These are phyloP conservation scores for Chamaenerion angustifolium DNA, from an alignment of 345 rosid genomes.

Conservation along the genomic window DNA sequence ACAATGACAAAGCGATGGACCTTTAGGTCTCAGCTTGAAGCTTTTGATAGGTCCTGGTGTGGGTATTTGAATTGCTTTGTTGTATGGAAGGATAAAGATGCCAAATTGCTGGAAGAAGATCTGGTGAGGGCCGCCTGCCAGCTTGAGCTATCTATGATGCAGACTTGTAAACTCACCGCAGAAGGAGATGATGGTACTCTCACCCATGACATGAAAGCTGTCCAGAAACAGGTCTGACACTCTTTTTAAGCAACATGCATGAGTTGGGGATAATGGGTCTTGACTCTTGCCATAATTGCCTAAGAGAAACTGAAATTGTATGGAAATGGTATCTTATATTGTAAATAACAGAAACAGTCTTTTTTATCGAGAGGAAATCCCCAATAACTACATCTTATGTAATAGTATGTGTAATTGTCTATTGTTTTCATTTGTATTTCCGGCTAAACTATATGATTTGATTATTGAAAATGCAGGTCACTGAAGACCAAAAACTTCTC, in stretches of 20 bases:
- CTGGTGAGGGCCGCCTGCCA: conserved; percentile 96
- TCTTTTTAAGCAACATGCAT: not conserved
- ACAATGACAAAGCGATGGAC: conserved; percentile 36
- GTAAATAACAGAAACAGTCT: no score
- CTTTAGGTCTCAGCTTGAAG: conserved; percentile 58
- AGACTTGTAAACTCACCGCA: conserved; percentile 64
- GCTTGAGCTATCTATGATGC: conserved; percentile 96
- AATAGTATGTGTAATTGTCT: no score
- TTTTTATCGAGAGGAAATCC: no score
- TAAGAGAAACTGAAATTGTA: no score
- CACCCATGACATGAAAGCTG: conserved; percentile 88
- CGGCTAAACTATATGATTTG: not conserved
- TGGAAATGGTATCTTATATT: no score
- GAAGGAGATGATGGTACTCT: conserved; percentile 45
- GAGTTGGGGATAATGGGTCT: no score
- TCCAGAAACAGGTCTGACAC: conserved; percentile 62
- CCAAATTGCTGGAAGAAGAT: conserved; percentile 71
- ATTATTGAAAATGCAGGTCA: conserved; percentile 33
- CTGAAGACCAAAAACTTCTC: conserved; percentile 69
- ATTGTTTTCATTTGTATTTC: not conserved
- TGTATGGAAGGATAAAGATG: conserved; percentile 97
- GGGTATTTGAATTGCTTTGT: conserved; percentile 74
- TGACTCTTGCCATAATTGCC: no score
- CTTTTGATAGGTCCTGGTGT: conserved; percentile 86
- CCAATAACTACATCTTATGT: no score